phyloP scores from a whole-genome alignment of 495 filamentous ascomycete genomes.

The Paragyromitra xinjiangensis region DNA sequence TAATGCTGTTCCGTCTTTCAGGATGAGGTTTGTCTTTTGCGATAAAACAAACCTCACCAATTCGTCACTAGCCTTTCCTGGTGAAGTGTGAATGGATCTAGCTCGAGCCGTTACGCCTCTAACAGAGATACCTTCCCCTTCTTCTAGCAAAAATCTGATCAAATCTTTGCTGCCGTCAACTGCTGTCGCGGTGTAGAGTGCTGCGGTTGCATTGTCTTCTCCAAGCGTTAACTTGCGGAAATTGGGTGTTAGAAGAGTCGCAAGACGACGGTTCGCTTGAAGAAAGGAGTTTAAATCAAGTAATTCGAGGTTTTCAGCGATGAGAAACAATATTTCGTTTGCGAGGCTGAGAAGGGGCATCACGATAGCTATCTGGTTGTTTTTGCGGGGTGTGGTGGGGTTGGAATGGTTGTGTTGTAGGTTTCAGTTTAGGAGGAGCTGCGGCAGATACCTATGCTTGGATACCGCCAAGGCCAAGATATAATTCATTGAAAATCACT shows the following conservation, averaged over 20 bases:
- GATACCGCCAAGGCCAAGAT: neutral
- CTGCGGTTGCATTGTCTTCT: conserved; percentile 17
- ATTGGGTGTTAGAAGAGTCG: conserved; percentile 16
- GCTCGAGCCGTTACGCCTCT: neutral
- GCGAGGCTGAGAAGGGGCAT: conserved; percentile 33
- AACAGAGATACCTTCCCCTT: conserved; percentile 36
- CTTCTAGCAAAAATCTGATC: conserved; percentile 29
- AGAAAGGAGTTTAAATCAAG: conserved; percentile 28
- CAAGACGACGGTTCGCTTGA: conserved; percentile 17
- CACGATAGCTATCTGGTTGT: neutral
- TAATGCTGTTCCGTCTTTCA: conserved; percentile 26
- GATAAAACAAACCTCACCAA: conserved; percentile 20
- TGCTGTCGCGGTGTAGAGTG: conserved; percentile 40
- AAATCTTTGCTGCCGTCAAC: neutral
- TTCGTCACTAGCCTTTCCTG: conserved; percentile 14
- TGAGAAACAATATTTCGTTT: conserved; percentile 36
- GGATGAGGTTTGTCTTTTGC: conserved; percentile 22
- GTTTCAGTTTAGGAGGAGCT: neutral
- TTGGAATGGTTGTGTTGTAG: neutral
- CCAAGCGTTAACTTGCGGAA: conserved; percentile 30
- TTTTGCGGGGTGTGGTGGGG: conserved; percentile 3
- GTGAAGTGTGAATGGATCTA: conserved; percentile 6
- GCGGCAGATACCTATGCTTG: neutral
- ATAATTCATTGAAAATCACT: neutral
- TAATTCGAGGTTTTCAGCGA: conserved; percentile 22